Conservation (phyloP, 2,329 filamentous ascomycete genomes). For the Colletotrichum salicis region DNA sequence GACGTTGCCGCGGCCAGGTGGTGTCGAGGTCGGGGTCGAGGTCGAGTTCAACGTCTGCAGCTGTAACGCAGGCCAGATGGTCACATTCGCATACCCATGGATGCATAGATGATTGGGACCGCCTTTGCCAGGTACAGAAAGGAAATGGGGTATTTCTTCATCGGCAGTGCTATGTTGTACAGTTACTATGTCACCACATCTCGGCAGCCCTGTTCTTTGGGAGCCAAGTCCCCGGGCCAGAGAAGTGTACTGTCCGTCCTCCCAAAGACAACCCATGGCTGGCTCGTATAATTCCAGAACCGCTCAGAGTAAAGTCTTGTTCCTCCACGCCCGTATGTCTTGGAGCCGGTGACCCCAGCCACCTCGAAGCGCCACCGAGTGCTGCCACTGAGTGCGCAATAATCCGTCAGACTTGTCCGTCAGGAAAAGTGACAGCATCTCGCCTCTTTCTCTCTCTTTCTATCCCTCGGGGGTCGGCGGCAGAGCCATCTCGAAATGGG, state of each 20-base stretch:
- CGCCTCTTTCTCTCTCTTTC: background rate
- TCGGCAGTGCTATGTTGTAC: conserved; percentile 13
- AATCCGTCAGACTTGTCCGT: background rate
- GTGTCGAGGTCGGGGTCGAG: background rate
- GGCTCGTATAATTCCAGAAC: background rate
- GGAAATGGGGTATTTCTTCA: conserved; percentile 16
- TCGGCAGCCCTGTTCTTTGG: background rate
- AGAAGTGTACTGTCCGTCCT: background rate
- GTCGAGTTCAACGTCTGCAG: background rate
- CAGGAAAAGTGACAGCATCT: conserved; percentile 15
- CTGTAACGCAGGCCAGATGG: background rate
- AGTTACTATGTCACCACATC: background rate
- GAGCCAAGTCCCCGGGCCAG: background rate
- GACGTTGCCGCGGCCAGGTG: background rate
- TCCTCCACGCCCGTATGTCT: background rate
- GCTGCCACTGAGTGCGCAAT: no score
- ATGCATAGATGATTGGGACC: background rate
- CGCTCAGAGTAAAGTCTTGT: background rate
- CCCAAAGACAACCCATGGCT: background rate
- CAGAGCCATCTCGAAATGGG: conserved; percentile 19
- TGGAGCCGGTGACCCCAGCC: no score
- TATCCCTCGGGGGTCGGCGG: conserved; percentile 20
- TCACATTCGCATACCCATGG: background rate
- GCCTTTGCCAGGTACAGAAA: background rate
- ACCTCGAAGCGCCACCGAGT: no score